Base-by-base conservation (phyloP, 2,329 filamentous ascomycete genomes). In the Apiospora koreana region DNA sequence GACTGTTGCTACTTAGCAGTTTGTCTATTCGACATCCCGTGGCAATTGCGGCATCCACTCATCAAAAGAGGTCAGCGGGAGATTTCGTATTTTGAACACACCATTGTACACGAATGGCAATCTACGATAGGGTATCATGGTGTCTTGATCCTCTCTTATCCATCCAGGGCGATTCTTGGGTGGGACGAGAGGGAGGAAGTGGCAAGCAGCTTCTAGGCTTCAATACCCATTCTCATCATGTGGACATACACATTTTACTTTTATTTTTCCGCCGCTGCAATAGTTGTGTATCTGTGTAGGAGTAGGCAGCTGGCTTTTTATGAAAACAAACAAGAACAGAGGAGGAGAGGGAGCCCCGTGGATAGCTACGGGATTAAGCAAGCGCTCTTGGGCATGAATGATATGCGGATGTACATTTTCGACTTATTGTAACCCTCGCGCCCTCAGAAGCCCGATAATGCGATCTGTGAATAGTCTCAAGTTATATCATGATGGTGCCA, bases 231-330 rank as follows among this genome's bases (percentile, higher is more conserved):
- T 23, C 54, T 62, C 54, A 38, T 28, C 21, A 31, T 46, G 10
- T n/a, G 54, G 31, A 38, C 54, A 23, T 38, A 23, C 28, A 31
- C 54, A 38, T 62, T 62, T 62, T 62, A 38, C 28, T 35, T 58
- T 62, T 62, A 38, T 58, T 21, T 62, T 62, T 38, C 31, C 54
- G 54, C 31, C 21, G 54, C 54, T n/a, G 54, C 54, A 12, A 62
- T 38, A 38, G 54, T 62, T 38, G 54, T 62, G 54, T 62, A 62
- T 62, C 31, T 62, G 21, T 62, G 31, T 62, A 62, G 31, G 54
- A 62, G 54, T 62, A 62, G 31, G 54, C 54, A 62, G 54, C 54
- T 38, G 54, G 54, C 54, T 38, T 31, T n/a, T 38, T 31, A 62
- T 62, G 31, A 38, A 62, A 62, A 62, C 54, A 38, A 62, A 62